phyloP scores from a whole-genome alignment of 2,329 filamentous ascomycete species.

The Colletotrichum coccodes region DNA sequence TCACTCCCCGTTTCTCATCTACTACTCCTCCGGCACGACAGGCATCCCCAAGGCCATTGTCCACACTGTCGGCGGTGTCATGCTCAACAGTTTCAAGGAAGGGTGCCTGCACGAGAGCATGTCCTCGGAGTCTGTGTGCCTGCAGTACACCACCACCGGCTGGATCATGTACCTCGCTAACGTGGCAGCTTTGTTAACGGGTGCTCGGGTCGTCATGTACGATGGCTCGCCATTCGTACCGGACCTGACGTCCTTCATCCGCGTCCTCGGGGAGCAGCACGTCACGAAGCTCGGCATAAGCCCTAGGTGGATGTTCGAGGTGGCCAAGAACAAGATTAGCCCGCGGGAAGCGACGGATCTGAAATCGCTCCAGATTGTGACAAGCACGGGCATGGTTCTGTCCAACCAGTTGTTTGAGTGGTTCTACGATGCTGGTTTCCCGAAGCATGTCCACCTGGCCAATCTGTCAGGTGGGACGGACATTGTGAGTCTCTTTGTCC shows the following conservation, averaged over 20 bases:
- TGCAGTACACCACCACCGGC: constrained; percentile 75
- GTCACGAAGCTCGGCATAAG: constrained; percentile 81
- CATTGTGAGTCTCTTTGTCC: constrained; percentile 59
- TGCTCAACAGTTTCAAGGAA: constrained; percentile 70
- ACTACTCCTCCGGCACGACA: constrained; percentile 85
- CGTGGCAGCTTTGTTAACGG: constrained; percentile 67
- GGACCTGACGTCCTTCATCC: constrained; percentile 70
- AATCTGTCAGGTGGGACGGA: constrained; percentile 86
- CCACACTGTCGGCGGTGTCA: constrained; percentile 75
- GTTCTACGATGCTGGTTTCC: constrained; percentile 79
- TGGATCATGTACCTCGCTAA: constrained; percentile 89
- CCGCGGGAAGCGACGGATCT: constrained; percentile 74
- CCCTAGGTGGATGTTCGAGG: constrained; percentile 80
- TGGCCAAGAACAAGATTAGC: constrained; percentile 70
- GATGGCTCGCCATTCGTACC: constrained; percentile 86
- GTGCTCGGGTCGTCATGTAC: constrained; percentile 75
- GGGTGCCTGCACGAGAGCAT: constrained; percentile 58
- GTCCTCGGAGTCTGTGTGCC: constrained; percentile 49
- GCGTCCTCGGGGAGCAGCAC: constrained; percentile 68
- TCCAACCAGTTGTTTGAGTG: constrained; percentile 82
- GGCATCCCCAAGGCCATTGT: constrained; percentile 88
- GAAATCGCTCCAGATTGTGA: constrained; percentile 68
- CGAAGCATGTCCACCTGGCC: constrained; percentile 70
- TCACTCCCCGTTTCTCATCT: constrained; percentile 80
- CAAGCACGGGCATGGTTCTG: constrained; percentile 84